Conservation (phyloP, 805 yeast genomes). For the Naumovozyma castellii region DNA sequence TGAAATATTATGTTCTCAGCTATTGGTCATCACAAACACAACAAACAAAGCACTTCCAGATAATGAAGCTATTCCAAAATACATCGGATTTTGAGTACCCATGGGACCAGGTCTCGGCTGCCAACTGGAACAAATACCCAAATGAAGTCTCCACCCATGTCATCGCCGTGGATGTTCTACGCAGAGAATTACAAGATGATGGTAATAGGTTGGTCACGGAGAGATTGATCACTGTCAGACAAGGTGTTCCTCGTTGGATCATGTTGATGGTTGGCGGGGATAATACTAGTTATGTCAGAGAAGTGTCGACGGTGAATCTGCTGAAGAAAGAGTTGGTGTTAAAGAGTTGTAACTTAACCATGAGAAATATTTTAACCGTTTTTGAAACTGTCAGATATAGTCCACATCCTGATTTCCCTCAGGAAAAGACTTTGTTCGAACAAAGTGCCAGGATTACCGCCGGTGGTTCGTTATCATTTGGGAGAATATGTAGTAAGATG, state of each 20-base stretch:
- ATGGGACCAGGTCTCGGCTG: constrained; percentile 92
- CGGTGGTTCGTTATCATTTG: constrained; percentile 41
- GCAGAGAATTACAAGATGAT: constrained; percentile 53
- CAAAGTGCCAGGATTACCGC: constrained; percentile 90
- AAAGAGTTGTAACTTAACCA: constrained; percentile 82
- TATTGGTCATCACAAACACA: too few species aligned
- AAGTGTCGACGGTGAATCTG: constrained; percentile 77
- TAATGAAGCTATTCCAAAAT: constrained; percentile 79
- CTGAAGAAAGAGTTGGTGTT: constrained; percentile 52
- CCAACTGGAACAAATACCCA: constrained; percentile 97
- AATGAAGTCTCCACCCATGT: constrained; percentile 89
- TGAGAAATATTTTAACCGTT: constrained; percentile 64
- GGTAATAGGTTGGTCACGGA: constrained; percentile 62
- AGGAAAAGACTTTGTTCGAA: constrained; percentile 47
- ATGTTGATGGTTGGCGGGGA: constrained; percentile 61
- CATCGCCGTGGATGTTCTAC: constrained; percentile 79
- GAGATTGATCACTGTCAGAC: constrained; percentile 80
- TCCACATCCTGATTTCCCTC: constrained; percentile 53
- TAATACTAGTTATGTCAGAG: constrained; percentile 73
- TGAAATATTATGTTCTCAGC: too few species aligned
- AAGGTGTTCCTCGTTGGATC: constrained; percentile 79
- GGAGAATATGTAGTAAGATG: constrained; percentile 62
- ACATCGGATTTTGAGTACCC: constrained; percentile 66
- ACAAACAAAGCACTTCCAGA: too few species aligned
- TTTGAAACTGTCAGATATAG: constrained; percentile 77